Evolutionary conservation across 495 filamentous ascomycete species (phyloP).

Genomic region (Staphylotrichum tortipilum): DNA sequence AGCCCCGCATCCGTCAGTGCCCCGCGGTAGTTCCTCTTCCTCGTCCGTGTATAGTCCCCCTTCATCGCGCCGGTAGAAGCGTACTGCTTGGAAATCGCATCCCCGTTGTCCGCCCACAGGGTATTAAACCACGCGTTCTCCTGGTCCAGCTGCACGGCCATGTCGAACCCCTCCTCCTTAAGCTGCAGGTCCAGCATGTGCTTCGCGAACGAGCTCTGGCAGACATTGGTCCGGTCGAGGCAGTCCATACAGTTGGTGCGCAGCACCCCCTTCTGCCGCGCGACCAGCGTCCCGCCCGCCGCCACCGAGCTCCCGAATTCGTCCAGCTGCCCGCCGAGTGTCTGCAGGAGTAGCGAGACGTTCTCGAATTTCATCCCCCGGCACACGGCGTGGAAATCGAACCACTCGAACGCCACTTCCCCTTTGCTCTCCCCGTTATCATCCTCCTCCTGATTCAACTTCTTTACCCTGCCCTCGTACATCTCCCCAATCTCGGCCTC

Average conservation of each 20-base stretch:
- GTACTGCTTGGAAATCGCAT: constrained; percentile 65
- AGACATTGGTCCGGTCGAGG: constrained; percentile 86
- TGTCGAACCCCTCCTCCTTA: constrained; percentile 60
- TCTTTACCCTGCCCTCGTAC: constrained; percentile 57
- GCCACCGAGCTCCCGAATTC: constrained; percentile 56
- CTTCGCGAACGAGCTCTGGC: constrained; percentile 77
- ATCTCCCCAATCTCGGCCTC: constrained; percentile 69
- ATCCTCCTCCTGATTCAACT: constrained; percentile 57
- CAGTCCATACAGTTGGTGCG: constrained; percentile 98
- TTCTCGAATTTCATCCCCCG: constrained; percentile 97
- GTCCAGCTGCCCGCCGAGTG: constrained; percentile 53
- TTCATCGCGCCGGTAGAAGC: constrained; percentile 90
- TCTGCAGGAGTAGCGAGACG: constrained; percentile 66
- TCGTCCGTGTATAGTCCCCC: constrained; percentile 87
- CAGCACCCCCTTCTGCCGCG: constrained; percentile 62
- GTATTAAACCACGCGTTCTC: constrained; percentile 86
- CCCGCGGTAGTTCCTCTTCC: constrained; percentile 83
- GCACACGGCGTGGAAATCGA: constrained; percentile 86
- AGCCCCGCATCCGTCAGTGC: constrained; percentile 88
- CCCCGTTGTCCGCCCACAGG: constrained; percentile 91
- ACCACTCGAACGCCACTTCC: constrained; percentile 72
- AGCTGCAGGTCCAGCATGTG: constrained; percentile 69
- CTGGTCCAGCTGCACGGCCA: constrained; percentile 59
- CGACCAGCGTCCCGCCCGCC: constrained; percentile 37
- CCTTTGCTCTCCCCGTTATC: constrained; percentile 40